phyloP scores from a whole-genome alignment of 208 protist genomes.

The Naegleria lovaniensis region DNA sequence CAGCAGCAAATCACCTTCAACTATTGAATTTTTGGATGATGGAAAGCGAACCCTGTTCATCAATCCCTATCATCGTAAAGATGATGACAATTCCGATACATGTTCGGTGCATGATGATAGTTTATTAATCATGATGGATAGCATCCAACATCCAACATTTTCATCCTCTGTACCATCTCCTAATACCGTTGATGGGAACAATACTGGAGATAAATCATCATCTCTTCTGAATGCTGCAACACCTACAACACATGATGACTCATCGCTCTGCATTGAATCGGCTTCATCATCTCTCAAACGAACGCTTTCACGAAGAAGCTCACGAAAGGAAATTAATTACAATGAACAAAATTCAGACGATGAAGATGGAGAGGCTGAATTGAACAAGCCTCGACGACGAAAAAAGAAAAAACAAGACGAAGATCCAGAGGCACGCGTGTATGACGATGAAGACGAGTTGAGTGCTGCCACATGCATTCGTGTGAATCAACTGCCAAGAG shows the following conservation, averaged over 20 bases:
- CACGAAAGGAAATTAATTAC: constrained; percentile 5
- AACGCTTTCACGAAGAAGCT: background rate
- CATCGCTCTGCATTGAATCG: too few species aligned
- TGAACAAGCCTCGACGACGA: background rate
- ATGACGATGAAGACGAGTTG: background rate
- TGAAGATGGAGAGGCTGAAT: background rate
- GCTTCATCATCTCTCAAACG: background rate
- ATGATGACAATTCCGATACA: background rate
- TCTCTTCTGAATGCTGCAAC: too few species aligned
- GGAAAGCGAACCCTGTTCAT: background rate
- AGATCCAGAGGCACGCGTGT: background rate
- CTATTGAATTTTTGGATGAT: background rate
- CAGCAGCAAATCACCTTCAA: background rate
- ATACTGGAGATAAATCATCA: background rate
- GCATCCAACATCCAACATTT: too few species aligned
- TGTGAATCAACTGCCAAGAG: background rate
- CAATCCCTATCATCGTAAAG: background rate
- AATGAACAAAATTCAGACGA: background rate
- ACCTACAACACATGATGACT: too few species aligned
- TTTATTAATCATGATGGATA: too few species aligned
- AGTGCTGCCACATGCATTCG: background rate
- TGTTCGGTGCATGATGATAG: background rate
- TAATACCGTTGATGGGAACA: background rate
- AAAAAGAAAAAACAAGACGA: background rate
- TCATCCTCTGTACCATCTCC: too few species aligned